Percentiles rank a stretch among this genome's conserved stretches.
These are phyloP conservation scores for Plasmodium gallinaceum DNA, from an alignment of 169 alveolate species.

Conservation along the genomic window DNA sequence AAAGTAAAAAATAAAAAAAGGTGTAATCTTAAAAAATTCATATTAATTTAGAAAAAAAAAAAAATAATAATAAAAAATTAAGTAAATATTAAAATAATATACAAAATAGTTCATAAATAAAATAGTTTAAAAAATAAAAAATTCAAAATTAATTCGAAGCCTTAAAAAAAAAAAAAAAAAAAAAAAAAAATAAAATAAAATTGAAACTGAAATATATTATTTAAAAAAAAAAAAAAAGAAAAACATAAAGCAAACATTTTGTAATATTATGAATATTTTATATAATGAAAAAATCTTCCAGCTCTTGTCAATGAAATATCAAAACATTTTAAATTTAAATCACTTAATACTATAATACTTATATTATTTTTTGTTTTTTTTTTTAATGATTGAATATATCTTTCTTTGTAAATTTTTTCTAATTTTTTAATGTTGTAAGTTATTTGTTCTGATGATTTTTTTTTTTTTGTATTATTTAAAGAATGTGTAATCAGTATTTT, in stretches of 20 bases:
- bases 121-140: too few species aligned
- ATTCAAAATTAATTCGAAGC: too few species aligned
- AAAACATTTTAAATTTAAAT: constrained; percentile 25
- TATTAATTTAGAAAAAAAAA: too few species aligned
- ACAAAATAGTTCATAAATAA: too few species aligned
- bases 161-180: too few species aligned
- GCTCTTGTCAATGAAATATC: constrained; percentile 63
- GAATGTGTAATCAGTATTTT: not conserved
- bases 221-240: not conserved
- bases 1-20: too few species aligned
- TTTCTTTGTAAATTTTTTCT: constrained; percentile 65
- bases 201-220: not conserved
- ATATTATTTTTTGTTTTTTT: constrained; percentile 47
- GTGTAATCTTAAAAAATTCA: too few species aligned
- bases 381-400: not conserved
- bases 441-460: constrained; percentile 29
- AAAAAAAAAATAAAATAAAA: not conserved
- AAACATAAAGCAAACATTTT: not conserved
- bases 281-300: constrained; percentile 71
- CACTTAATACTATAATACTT: constrained; percentile 70
- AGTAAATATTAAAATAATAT: too few species aligned
- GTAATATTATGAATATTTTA: constrained; percentile 20
- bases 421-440: constrained; percentile 40
- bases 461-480: not conserved
- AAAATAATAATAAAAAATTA: too few species aligned